Evolutionary conservation across 805 yeast genomes (phyloP), one percentile per base, ranked within the genome.

Genomic region (Metschnikowia drakensbergensis): DNA sequence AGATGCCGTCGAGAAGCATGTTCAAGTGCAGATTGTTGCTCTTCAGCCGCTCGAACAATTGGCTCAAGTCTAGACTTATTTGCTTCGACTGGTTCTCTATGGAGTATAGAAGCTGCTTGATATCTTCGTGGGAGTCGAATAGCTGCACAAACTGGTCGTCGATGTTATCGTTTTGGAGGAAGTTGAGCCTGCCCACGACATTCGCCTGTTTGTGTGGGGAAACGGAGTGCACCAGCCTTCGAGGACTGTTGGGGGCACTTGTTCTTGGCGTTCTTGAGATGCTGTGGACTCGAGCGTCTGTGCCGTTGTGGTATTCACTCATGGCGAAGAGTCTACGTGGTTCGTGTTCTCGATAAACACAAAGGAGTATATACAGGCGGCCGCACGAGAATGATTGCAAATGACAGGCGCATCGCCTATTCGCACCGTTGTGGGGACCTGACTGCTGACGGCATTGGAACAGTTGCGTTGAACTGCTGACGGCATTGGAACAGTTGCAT

Each of bases 21-120:
- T 64, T 69, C 59, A 71, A 65, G 49, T 67, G 54, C 47, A 63
- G 66, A 52, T 72, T 70, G 52, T 72, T 71, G 53, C 67, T 70
- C 55, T 67, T 71, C 67, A 67, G 71, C 29, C 75, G 55, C 36
- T 69, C 74, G 25, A 59, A 61, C 40, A 72, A 59, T 50, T 71
- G 72, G 4, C 57, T 67, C 47, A 71, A 53, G 51, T 71, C 76
- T 1, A 62, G 57, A 30, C 59, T 60, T 5, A 71, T 66, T 50
- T 71, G 76, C 34, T 63, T 64, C 3, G 72, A 62, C 39, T 62
- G 66, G 1, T 58, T 54, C 52, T 69, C 75, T 11, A 72, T 53
- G 26, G 57, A 54, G 41, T 58, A 52, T 42, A 71, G 49, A 43
- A 62, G 71, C 36, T 59, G 60, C 44, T 62, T 66, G 26, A 69